phyloP scores from a whole-genome alignment of 1,139 yeast species.

The Candida labiduridarum region DNA sequence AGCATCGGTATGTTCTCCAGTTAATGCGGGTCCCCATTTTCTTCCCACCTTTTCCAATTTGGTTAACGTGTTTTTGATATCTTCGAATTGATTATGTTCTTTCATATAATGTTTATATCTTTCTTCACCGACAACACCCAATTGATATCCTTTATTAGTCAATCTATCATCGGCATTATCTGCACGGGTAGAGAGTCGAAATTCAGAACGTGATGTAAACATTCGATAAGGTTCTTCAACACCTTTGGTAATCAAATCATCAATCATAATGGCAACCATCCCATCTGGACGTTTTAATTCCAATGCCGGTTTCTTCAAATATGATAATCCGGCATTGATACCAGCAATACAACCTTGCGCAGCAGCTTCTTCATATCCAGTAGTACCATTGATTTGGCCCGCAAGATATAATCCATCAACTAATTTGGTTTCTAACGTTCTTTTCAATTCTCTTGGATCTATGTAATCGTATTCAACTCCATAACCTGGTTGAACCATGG shows the following conservation, averaged over 20 bases:
- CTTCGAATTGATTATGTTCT: slow-evolving; percentile 51
- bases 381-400: slow-evolving; percentile 98
- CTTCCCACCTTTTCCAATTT: slow-evolving; percentile 51
- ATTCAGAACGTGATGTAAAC: slow-evolving; percentile 97
- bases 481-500: slow-evolving; percentile 91
- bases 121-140: slow-evolving; percentile 67
- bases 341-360: slow-evolving; percentile 97
- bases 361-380: slow-evolving; percentile 99
- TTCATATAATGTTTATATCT: slow-evolving; percentile 54
- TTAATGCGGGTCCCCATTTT: slow-evolving; percentile 61
- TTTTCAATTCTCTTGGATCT: slow-evolving; percentile 84
- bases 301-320: slow-evolving; percentile 46
- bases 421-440: slow-evolving; percentile 79
- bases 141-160: slow-evolving; percentile 64
- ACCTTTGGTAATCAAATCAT: slow-evolving; percentile 93
- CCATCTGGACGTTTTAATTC: slow-evolving; percentile 77
- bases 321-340: slow-evolving; percentile 77
- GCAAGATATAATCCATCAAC: slow-evolving; percentile 84
- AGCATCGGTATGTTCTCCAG: slow-evolving; percentile 50
- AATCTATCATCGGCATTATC: slow-evolving; percentile 92
- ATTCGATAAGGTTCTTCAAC: slow-evolving; percentile 97
- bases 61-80: slow-evolving; percentile 48
- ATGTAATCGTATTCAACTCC: slow-evolving; percentile 98
- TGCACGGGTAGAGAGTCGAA: slow-evolving; percentile 82
- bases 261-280: slow-evolving; percentile 88